Conservation (phyloP, 495 filamentous ascomycete genomes). For the Penicillium longicatenatum region DNA sequence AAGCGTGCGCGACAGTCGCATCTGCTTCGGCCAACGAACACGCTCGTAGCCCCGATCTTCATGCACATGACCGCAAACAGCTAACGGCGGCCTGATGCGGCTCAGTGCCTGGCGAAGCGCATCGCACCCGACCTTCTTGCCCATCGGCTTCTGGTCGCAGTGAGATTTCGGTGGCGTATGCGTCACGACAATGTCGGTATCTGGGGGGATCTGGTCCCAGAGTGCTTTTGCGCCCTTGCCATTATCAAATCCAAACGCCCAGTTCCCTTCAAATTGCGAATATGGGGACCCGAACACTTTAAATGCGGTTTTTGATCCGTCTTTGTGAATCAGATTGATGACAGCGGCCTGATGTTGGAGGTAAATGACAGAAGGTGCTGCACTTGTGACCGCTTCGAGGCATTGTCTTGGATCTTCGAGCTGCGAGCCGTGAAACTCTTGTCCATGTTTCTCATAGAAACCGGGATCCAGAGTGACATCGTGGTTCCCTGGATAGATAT, state of each 20-base stretch:
- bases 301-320: constrained; percentile 66
- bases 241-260: constrained; percentile 71
- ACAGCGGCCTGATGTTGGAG: constrained; percentile 63
- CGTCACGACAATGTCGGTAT: constrained; percentile 50
- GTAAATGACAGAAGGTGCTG: constrained; percentile 61
- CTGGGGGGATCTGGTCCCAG: constrained; percentile 48
- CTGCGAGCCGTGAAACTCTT: constrained; percentile 59
- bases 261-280: constrained; percentile 61
- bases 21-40: constrained; percentile 35
- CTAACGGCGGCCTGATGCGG: constrained; percentile 44
- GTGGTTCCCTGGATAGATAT: constrained; percentile 65
- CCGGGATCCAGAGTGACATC: constrained; percentile 69
- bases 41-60: constrained; percentile 49
- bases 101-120: constrained; percentile 39
- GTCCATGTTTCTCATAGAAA: constrained; percentile 61
- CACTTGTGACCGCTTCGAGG: constrained; percentile 50
- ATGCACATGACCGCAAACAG: constrained; percentile 55
- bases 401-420: constrained; percentile 59
- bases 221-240: constrained; percentile 46
- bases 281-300: constrained; percentile 78
- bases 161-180: constrained; percentile 52
- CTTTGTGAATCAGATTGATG: constrained; percentile 56
- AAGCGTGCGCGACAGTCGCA: background rate
- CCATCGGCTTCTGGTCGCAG: constrained; percentile 39
- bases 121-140: constrained; percentile 41